Percentiles rank a stretch among this genome's conserved stretches.
Evolutionary conservation across 1,139 yeast species (phyloP).

Genomic region (Debaryomycetaceae sp.): DNA sequence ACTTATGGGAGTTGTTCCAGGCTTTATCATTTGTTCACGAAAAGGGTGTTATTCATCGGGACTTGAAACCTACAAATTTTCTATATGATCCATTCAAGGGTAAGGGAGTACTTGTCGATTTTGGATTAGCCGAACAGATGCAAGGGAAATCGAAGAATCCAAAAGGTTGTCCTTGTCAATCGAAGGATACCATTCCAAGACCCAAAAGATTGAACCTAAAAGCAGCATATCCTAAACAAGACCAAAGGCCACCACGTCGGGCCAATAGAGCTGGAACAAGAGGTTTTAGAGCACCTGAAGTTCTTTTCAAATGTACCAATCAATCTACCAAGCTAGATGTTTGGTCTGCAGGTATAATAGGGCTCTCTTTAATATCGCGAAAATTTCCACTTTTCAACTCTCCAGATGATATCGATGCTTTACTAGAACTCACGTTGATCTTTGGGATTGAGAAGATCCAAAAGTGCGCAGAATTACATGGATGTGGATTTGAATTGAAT

Average conservation of each 20-base stretch:
- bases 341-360: constrained; percentile 91
- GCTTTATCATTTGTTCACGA: constrained; percentile 76
- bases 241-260: constrained; percentile 80
- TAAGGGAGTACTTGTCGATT: constrained; percentile 84
- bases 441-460: constrained; percentile 77
- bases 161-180: constrained; percentile 29
- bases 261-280: constrained; percentile 98
- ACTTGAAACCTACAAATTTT: constrained; percentile 87
- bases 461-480: constrained; percentile 80
- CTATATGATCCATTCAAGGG: constrained; percentile 72
- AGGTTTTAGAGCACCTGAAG: constrained; percentile 95
- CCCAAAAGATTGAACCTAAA: constrained; percentile 39
- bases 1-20: constrained; percentile 73
- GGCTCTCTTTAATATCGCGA: constrained; percentile 65
- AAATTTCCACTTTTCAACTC: constrained; percentile 88
- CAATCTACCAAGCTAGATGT: constrained; percentile 81
- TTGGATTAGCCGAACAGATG: constrained; percentile 77
- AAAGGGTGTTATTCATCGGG: constrained; percentile 79
- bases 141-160: constrained; percentile 12
- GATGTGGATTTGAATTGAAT: constrained; percentile 77
- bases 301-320: constrained; percentile 78
- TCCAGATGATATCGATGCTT: constrained; percentile 87
- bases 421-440: constrained; percentile 78
- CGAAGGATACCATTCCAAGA: constrained; percentile 22
- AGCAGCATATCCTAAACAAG: constrained; percentile 77